phyloP scores from a whole-genome alignment of 148 eudicot species.

The Amaranthus hypochondriacus region DNA sequence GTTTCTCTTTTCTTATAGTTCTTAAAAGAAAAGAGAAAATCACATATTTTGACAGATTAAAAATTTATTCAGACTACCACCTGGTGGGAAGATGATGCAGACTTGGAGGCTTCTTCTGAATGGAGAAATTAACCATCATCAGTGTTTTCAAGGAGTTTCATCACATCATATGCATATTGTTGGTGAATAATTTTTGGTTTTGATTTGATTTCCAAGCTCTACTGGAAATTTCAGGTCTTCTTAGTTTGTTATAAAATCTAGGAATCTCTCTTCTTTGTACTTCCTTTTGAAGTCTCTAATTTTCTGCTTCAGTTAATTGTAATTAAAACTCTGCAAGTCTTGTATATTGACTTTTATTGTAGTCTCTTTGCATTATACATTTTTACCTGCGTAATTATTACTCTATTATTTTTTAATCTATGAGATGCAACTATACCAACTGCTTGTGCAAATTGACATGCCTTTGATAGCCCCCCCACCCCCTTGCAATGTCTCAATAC shows the following conservation, averaged over 20 bases:
- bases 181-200: neutral
- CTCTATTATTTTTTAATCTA: neutral
- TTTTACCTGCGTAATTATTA: neutral
- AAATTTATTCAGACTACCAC: constrained; percentile 26
- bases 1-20: neutral
- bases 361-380: neutral
- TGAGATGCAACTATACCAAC: neutral
- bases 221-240: neutral
- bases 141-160: neutral
- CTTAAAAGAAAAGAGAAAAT: neutral
- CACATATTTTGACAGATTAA: neutral
- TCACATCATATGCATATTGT: neutral
- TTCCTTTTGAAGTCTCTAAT: neutral
- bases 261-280: neutral
- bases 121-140: constrained; percentile 28
- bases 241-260: neutral
- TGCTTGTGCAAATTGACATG: too few relatives aligned
- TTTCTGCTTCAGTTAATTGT: neutral
- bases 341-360: neutral
- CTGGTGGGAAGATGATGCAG: constrained; percentile 37
- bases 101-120: constrained; percentile 29
- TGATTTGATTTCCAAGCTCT: neutral
- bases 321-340: neutral
- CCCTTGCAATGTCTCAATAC: too few relatives aligned
- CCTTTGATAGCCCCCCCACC: too few relatives aligned